These are phyloP conservation scores for Lachancea meyersii DNA, from an alignment of 805 yeast genomes.

Conservation along the genomic window DNA sequence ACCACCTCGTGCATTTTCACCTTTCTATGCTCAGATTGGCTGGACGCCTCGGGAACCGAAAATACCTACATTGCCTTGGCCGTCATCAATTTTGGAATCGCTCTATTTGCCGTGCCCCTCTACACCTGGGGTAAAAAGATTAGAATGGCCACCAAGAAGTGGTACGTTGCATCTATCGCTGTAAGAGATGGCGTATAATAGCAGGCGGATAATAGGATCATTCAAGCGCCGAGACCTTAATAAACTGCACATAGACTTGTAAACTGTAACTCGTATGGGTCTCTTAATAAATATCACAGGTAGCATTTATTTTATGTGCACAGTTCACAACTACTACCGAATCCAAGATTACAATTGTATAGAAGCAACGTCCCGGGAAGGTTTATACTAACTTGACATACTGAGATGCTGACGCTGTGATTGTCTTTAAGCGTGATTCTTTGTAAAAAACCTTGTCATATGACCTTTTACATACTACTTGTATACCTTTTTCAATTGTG, in stretches of 20 bases:
- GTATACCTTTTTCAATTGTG: too few relatives aligned
- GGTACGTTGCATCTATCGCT: conserved; percentile 50
- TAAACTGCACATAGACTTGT: not conserved
- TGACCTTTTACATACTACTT: not conserved
- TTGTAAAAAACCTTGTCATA: too few relatives aligned
- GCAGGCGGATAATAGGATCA: not conserved
- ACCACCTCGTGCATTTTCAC: conserved; percentile 61
- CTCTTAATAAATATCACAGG: too few relatives aligned
- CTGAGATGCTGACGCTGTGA: too few relatives aligned
- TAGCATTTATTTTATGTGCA: too few relatives aligned
- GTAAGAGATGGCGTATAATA: conserved; percentile 38
- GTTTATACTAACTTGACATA: too few relatives aligned
- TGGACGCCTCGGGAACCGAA: conserved; percentile 49
- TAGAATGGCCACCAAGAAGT: conserved; percentile 51
- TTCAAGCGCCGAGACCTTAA: not conserved
- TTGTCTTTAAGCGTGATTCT: too few relatives aligned
- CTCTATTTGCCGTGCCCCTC: conserved; percentile 52
- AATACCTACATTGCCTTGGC: conserved; percentile 58
- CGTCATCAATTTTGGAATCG: conserved; percentile 51
- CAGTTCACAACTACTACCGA: too few relatives aligned
- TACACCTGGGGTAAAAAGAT: conserved; percentile 54
- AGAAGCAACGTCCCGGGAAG: too few relatives aligned
- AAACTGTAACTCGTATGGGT: too few relatives aligned
- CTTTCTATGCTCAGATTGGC: conserved; percentile 56
- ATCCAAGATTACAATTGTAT: too few relatives aligned